A percentile compares a stretch with the other conserved stretches of the same genome.
These are phyloP conservation scores for Drechslerella coelobrocha DNA, from an alignment of 2,329 filamentous ascomycete genomes.

Conservation along the genomic window DNA sequence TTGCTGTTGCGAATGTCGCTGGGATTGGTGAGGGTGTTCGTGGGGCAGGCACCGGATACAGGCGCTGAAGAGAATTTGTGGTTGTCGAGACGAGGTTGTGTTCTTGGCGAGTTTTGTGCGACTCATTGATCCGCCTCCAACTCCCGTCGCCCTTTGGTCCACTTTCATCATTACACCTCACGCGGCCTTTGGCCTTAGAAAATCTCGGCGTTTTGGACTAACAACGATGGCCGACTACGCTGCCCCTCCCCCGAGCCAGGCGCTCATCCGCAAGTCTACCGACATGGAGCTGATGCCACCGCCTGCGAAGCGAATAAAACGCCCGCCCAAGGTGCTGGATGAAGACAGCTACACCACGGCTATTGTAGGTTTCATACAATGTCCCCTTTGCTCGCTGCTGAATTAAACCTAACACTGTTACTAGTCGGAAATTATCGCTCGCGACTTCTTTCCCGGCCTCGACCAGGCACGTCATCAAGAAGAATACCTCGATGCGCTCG, in stretches of 20 bases:
- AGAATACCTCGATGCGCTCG: conserved; percentile 89
- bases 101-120: conserved; percentile 25
- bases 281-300: conserved; percentile 85
- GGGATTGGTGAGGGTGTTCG: too few relatives aligned
- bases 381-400: background rate
- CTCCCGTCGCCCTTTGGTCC: background rate
- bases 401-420: background rate
- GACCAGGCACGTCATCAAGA: conserved; percentile 84
- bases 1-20: too few relatives aligned
- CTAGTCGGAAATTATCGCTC: conserved; percentile 84
- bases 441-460: conserved; percentile 95
- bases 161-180: conserved; percentile 3
- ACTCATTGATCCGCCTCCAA: conserved; percentile 14
- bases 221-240: conserved; percentile 39
- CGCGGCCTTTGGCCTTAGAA: background rate
- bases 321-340: conserved; percentile 84
- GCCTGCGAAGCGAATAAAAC: conserved; percentile 84
- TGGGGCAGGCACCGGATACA: too few relatives aligned
- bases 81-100: conserved; percentile 35
- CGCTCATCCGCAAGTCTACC: conserved; percentile 70
- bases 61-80: conserved; percentile 1
- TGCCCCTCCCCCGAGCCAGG: conserved; percentile 55
- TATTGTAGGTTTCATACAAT: conserved; percentile 59
- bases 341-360: conserved; percentile 93
- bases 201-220: too few relatives aligned